Base-by-base conservation (phyloP, 148 eudicot species). In the Chenopodium suecicum region DNA sequence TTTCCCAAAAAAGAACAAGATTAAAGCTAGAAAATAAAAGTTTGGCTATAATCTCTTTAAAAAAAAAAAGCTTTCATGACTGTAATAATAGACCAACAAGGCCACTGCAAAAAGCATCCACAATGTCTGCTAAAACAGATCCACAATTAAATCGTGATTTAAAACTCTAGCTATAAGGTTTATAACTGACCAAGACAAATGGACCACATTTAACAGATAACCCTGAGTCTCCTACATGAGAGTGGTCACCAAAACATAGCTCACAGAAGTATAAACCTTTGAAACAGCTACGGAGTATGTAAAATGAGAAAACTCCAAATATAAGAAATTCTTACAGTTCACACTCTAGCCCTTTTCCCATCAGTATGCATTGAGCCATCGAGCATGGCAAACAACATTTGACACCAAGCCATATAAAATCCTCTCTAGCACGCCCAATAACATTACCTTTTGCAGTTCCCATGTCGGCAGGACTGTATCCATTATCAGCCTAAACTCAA, bases 351-450 rank as follows among this genome's bases (percentile, higher is more conserved):
- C 91, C 94, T 70, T 91, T 85, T 76, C 94, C 95, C 44, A 91
- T 73, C n/a, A 97, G 94, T 64, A 96, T 85, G 87, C 99, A 96
- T 27, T 97, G 95, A 82, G 99, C 97, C 99, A 96, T 27, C 98
- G 95, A 82, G 99, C 97, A 81, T 87, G 90, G 81, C 99, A 96
- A 56, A 96, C 93, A 77, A 92, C 86, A 67, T 89, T 86, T 96
- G 76, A 96, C 88, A 41, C 98, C 99, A 44, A 93, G 95, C 98
- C 99, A 96, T 63, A 94, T 83, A 84, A 76, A 87, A 78, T 93
- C 97, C 60, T 82, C 86, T 73, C 82, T 89, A 69, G 78, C 64
- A 75, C 50, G 86, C 46, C 82, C 89, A 70, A 75, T 80, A 50
- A 80, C 79, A 76, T 68, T 80, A 76, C 89, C 93, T 79, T 73